phyloP scores from a whole-genome alignment of 441 rosid species.

The Iberis amara region DNA sequence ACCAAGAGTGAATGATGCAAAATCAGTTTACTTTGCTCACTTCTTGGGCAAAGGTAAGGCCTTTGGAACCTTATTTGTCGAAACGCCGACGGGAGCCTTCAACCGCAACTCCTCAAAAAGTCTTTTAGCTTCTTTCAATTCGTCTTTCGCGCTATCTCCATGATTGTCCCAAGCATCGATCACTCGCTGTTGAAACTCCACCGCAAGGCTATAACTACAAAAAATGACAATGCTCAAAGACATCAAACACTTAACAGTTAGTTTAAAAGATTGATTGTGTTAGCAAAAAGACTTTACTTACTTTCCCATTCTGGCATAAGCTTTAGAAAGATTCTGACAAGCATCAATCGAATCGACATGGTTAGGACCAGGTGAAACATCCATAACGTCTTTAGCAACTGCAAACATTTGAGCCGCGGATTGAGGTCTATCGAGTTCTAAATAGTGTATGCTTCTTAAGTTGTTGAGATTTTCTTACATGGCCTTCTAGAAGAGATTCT shows the following conservation, averaged over 20 bases:
- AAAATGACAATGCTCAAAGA: conserved; percentile 6
- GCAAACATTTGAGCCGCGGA: conserved; percentile 96
- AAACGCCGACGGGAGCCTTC: conserved; percentile 48
- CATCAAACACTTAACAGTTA: background rate
- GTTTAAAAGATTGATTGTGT: background rate
- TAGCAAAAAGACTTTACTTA: conserved; percentile 21
- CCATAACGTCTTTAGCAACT: conserved; percentile 86
- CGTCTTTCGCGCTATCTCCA: conserved; percentile 61
- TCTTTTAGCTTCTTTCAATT: conserved; percentile 55
- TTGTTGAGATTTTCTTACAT: conserved; percentile 44
- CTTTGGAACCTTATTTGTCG: conserved; percentile 35
- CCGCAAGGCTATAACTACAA: conserved; percentile 70
- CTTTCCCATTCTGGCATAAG: conserved; percentile 79
- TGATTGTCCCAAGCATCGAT: conserved; percentile 86
- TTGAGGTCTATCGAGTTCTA: conserved; percentile 83
- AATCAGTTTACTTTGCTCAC: background rate
- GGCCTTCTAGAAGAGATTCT: conserved; percentile 98
- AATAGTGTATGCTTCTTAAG: conserved; percentile 13
- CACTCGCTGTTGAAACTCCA: conserved; percentile 77
- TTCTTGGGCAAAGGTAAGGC: conserved; percentile 50
- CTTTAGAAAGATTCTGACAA: conserved; percentile 88
- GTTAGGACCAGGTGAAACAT: conserved; percentile 83
- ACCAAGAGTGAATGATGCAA: too few species aligned
- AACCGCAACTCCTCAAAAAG: conserved; percentile 56
- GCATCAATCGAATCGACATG: conserved; percentile 82